Conservation (phyloP, 257 asterid genomes). For the Schizonepeta tenuifolia region DNA sequence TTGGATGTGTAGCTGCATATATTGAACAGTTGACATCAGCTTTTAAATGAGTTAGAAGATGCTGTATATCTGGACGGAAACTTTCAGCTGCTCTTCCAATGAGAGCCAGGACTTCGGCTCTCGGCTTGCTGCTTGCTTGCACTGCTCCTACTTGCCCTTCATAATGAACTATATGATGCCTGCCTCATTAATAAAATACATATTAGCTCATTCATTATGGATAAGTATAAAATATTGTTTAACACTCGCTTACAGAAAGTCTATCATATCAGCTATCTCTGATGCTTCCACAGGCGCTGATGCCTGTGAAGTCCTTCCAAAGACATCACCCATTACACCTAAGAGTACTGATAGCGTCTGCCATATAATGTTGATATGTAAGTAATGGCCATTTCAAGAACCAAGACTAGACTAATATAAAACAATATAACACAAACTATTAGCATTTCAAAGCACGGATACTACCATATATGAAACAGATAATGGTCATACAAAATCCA, state of each 20-base stretch:
- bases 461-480: not conserved
- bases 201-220: not conserved
- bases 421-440: not conserved
- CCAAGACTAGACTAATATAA: not conserved
- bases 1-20: slow-evolving; percentile 82
- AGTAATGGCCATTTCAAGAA: slow-evolving; percentile 2
- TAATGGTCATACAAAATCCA: not conserved
- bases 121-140: slow-evolving; percentile 81
- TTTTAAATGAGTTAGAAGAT: slow-evolving; percentile 80
- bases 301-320: slow-evolving; percentile 82
- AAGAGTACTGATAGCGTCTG: slow-evolving; percentile 79
- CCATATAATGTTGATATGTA: slow-evolving; percentile 14
- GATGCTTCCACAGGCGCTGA: slow-evolving; percentile 75
- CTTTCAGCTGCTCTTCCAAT: slow-evolving; percentile 84
- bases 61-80: slow-evolving; percentile 82
- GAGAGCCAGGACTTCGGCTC: slow-evolving; percentile 75
- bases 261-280: slow-evolving; percentile 83
- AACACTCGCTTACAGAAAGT: slow-evolving; percentile 66
- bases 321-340: slow-evolving; percentile 78
- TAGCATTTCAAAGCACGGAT: not conserved
- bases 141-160: slow-evolving; percentile 97
- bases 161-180: slow-evolving; percentile 88
- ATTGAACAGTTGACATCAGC: slow-evolving; percentile 73
- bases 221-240: not conserved
- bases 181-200: slow-evolving; percentile 27